Base-by-base conservation (phyloP, 805 yeast genomes). In the Lachancea meyersii region DNA sequence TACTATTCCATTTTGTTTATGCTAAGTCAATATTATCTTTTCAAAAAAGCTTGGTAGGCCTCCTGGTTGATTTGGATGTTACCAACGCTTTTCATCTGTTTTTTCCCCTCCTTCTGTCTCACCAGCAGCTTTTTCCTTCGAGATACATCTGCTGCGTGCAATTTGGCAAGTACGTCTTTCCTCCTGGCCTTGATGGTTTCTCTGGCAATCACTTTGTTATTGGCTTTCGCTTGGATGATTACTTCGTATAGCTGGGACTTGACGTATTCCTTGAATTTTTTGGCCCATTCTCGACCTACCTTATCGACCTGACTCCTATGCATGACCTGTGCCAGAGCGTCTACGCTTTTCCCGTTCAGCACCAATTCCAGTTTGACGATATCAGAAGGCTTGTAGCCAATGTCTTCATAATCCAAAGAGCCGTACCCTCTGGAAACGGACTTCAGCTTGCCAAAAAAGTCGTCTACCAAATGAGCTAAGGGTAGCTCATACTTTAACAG, bases 81-180 rank as follows among this genome's bases (percentile, higher is more conserved):
- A 11, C 97, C 97, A 11, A 81, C 72, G 13, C 83, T 71, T 63
- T 83, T 82, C 82, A 91, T 72, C 48, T 73, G 75, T 64, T 84
- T 86, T 65, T 93, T 93, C 30, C 98, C 98, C 58, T 86, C 96
- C 62, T 89, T 91, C 57, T 91, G 98, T 54, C 84, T 82, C 43
- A 75, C 86, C 41, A 91, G 69, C 51, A 91, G 72, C 65, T 91
- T 91, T 70, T 88, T 88, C 48, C 96, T 73, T 67, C 98, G 74
- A 0, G 94, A 76, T 26, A 89, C 77, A 68, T 91, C 98, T 16
- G 96, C 80, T 0, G 97, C 98, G 63, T 91, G 97, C 47, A 93
- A 68, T 57, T 80, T 85, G 22, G 93, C 95, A 43, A 93, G 71
- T n/a, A 91, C 98, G 64, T 91, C 97, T 64, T 91, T 91, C 47